Base-by-base conservation (phyloP, 2,329 filamentous ascomycete species). In the Pseudocercospora fijiensis region DNA sequence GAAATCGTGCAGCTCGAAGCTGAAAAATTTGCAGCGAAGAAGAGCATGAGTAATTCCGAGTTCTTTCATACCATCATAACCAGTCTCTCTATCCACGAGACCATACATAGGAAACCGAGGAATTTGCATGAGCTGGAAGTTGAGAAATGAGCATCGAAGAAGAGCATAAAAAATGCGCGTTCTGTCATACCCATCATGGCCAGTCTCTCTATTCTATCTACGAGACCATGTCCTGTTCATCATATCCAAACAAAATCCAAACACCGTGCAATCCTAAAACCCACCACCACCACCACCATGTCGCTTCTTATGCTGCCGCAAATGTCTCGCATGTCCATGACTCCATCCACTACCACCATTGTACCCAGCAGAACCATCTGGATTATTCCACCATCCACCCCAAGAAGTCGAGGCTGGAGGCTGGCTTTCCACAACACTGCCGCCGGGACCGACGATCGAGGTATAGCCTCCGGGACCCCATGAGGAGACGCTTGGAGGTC, bases 271-370 rank as follows among this genome's bases (percentile, higher is more conserved):
- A 5, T 37, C 11, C 53, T 58, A 65, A 4, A 68, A 27, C 47
- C 58, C 58, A 51, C 57, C 28, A n/a, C 58, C 58, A 51, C 57
- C 28, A n/a, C 58, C 56, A 27, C 56, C 63, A 58, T 70, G 70
- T 30, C 69, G 68, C 71, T 68, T 69, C 71, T 68, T 72, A 56
- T 73, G 71, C 58, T 60, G 20, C 53, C 62, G 58, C 67, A 73
- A 60, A 64, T 73, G 70, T 45, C 64, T 69, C 53, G 66, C 65
- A 20, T 53, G 55, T 59, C 64, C 60, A 69, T 57, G 74, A 78
- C 28, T 64, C 27, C 28, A 18, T 9, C 49, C 62, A 49, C 56
- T 45, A 41, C 56, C 22, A 24, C 26, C 55, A 33, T 47, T 47
- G 49, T 47, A 65, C 6, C 45, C 58, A 22, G 61, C 62, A 11